Evolutionary conservation across 768 basidiomycete species (phyloP).

Genomic region (Boletus rubescentipes): DNA sequence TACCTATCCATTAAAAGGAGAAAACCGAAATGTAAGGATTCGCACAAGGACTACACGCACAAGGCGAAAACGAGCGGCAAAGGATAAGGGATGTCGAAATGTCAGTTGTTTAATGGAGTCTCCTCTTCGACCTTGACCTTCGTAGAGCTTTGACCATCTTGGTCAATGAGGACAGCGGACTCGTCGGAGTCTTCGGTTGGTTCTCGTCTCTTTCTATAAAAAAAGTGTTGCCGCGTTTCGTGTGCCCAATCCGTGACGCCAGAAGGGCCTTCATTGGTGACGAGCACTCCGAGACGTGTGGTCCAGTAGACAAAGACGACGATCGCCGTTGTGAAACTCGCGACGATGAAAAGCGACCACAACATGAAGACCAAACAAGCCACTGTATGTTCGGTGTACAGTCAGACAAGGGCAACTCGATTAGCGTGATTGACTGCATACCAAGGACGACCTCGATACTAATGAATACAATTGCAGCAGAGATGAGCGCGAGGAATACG

Average conservation of each 20-base stretch:
- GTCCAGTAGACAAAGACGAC: constrained; percentile 33
- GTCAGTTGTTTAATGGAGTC: neutral
- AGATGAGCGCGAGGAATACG: constrained; percentile 37
- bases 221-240: constrained; percentile 28
- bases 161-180: constrained; percentile 25
- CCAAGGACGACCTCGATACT: constrained; percentile 30
- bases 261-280: constrained; percentile 35
- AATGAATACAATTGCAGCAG: constrained; percentile 32
- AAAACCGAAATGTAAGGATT: neutral
- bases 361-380: constrained; percentile 34
- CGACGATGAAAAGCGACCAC: constrained; percentile 32
- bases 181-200: constrained; percentile 24
- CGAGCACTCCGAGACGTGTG: constrained; percentile 34
- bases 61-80: neutral
- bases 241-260: constrained; percentile 31
- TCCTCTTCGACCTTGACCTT: constrained; percentile 25
- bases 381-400: constrained; percentile 22
- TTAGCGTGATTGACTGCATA: constrained; percentile 10
- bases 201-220: constrained; percentile 13
- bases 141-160: constrained; percentile 17
- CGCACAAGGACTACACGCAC: neutral
- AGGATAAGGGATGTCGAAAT: neutral
- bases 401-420: neutral
- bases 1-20: neutral
- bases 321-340: constrained; percentile 34